A percentile compares a stretch with the other conserved stretches of the same genome.
These are phyloP conservation scores for Pythium rishiriense DNA, from an alignment of 352 stramenopile species.

Conservation along the genomic window DNA sequence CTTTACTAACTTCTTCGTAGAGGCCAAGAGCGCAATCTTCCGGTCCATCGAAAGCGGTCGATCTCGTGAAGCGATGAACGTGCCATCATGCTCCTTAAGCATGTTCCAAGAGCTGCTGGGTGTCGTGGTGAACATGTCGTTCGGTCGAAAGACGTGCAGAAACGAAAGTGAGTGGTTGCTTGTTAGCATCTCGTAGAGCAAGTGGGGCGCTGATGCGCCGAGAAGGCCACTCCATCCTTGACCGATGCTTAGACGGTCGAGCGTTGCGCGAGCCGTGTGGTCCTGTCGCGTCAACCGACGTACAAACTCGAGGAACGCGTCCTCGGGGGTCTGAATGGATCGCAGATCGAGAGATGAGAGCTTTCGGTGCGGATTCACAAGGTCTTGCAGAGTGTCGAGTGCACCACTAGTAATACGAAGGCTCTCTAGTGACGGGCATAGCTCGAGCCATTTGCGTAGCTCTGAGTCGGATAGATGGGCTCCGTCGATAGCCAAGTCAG, in stretches of 20 bases:
- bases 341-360: constrained; percentile 6
- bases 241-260: neutral
- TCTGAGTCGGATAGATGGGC: neutral
- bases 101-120: neutral
- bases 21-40: neutral
- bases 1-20: neutral
- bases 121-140: neutral
- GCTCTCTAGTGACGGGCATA: neutral
- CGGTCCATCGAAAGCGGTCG: neutral
- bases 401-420: neutral
- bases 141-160: constrained; percentile 5
- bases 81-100: neutral
- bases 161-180: neutral
- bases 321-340: neutral
- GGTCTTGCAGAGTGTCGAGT: neutral
- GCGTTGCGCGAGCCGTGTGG: neutral
- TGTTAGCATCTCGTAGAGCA: neutral
- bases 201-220: neutral
- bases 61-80: neutral
- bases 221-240: neutral
- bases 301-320: neutral
- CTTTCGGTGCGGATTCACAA: neutral
- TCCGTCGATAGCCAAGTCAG: constrained; percentile 1
- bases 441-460: neutral
- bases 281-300: neutral